Conservation (phyloP, 2,329 filamentous ascomycete species). For the Trichocomaceae sp. region DNA sequence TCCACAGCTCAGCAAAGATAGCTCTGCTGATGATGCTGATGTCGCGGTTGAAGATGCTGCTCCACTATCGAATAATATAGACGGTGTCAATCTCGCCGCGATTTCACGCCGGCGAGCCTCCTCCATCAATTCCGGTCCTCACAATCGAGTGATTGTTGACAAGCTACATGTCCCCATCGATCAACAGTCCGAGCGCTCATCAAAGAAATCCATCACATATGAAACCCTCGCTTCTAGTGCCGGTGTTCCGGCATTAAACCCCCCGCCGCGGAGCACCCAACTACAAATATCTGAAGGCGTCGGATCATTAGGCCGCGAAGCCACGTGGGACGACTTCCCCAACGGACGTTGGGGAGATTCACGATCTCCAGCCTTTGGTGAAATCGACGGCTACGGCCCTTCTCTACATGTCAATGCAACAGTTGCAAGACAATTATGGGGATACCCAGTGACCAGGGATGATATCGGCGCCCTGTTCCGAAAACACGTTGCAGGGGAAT, state of each 20-base stretch:
- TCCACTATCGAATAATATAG: slow-evolving; percentile 19
- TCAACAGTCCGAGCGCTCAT: slow-evolving; percentile 25
- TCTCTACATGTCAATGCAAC: slow-evolving; percentile 83
- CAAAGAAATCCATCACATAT: slow-evolving; percentile 33
- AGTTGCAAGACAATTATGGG: slow-evolving; percentile 80
- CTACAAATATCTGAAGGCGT: slow-evolving; percentile 92
- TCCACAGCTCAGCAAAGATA: slow-evolving; percentile 41
- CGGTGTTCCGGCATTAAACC: slow-evolving; percentile 57
- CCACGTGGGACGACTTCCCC: slow-evolving; percentile 97
- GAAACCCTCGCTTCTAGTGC: slow-evolving; percentile 73
- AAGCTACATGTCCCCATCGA: slow-evolving; percentile 36
- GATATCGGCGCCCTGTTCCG: slow-evolving; percentile 80
- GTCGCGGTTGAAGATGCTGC: slow-evolving; percentile 36
- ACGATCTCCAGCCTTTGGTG: slow-evolving; percentile 85
- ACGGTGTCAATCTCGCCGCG: slow-evolving; percentile 24
- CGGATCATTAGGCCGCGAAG: slow-evolving; percentile 80
- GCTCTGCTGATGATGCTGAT: slow-evolving; percentile 43
- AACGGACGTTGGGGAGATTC: slow-evolving; percentile 95
- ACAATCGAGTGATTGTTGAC: slow-evolving; percentile 80
- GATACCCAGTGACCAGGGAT: slow-evolving; percentile 58
- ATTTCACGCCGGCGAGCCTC: slow-evolving; percentile 57
- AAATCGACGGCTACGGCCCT: slow-evolving; percentile 98
- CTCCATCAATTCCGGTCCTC: slow-evolving; percentile 73
- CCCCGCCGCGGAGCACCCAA: slow-evolving; percentile 75
- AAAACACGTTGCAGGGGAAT: slow-evolving; percentile 69